These are phyloP conservation scores for Trichophyton benhamiae DNA, from an alignment of 2,329 filamentous ascomycete species.

Conservation along the genomic window DNA sequence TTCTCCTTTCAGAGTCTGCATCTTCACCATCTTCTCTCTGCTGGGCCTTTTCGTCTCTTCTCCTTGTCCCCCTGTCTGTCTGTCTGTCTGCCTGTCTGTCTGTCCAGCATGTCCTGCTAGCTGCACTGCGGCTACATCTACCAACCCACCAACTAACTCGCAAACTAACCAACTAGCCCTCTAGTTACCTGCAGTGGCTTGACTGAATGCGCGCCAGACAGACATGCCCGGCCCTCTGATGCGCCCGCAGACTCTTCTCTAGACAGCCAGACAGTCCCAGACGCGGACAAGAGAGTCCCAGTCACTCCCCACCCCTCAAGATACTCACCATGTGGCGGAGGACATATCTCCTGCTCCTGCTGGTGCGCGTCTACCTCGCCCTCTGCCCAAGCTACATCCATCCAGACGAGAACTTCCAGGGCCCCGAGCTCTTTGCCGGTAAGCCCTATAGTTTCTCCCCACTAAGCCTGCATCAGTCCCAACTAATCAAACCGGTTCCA, in stretches of 20 bases:
- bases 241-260: background rate
- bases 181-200: background rate
- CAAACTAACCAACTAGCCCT: background rate
- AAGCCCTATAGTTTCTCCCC: background rate
- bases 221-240: background rate
- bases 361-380: slow-evolving; percentile 87
- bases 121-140: no score
- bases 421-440: slow-evolving; percentile 90
- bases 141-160: no score
- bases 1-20: background rate
- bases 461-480: background rate
- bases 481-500: slow-evolving; percentile 27
- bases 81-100: background rate
- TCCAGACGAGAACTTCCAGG: slow-evolving; percentile 98
- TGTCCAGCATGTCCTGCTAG: background rate
- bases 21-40: background rate
- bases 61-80: background rate
- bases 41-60: background rate
- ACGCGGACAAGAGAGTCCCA: no score
- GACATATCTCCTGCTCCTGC: slow-evolving; percentile 69
- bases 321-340: slow-evolving; percentile 66
- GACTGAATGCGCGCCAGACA: background rate
- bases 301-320: no score
- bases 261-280: no score
- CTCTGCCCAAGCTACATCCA: slow-evolving; percentile 92